Evolutionary conservation across 108 stramenopile genomes (phyloP).

Genomic region (Nannochloropsis granulata): DNA sequence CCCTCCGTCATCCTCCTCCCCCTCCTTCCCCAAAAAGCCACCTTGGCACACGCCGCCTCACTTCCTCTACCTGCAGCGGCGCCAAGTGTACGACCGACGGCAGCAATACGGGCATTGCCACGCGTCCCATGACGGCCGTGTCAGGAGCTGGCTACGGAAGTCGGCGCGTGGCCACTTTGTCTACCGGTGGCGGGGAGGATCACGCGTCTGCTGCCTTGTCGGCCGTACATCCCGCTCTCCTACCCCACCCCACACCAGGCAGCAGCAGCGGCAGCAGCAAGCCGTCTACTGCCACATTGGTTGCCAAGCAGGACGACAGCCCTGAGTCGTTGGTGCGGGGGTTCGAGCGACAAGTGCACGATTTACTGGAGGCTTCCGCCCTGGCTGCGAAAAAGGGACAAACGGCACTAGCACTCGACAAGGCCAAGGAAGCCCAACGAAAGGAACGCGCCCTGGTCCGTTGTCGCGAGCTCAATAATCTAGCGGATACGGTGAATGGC

Average conservation of each 20-base stretch:
- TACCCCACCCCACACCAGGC: slow-evolving; percentile 40
- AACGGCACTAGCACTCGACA: slow-evolving; percentile 46
- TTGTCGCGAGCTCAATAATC: slow-evolving; percentile 43
- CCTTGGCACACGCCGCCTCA: too few species aligned
- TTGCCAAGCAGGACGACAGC: slow-evolving; percentile 41
- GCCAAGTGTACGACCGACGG: not conserved
- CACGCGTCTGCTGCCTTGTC: slow-evolving; percentile 30
- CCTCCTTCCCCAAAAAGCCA: not conserved
- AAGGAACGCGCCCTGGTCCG: slow-evolving; percentile 48
- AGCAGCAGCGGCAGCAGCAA: not conserved
- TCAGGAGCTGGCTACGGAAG: slow-evolving; percentile 46
- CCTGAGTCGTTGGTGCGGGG: slow-evolving; percentile 46
- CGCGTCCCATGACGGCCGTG: slow-evolving; percentile 48
- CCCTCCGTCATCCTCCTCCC: not conserved
- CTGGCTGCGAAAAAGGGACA: slow-evolving; percentile 36
- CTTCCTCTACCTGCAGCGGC: too few species aligned
- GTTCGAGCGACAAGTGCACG: slow-evolving; percentile 53
- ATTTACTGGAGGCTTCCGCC: slow-evolving; percentile 51
- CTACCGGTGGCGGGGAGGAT: not conserved
- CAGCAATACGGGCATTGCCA: not conserved
- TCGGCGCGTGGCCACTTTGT: not conserved
- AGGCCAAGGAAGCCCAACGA: slow-evolving; percentile 62
- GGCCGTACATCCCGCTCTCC: slow-evolving; percentile 35
- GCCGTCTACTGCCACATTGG: slow-evolving; percentile 8
- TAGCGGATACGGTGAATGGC: slow-evolving; percentile 44